Conservation (phyloP, 108 stramenopile species). For the Nitzschia sp. region DNA sequence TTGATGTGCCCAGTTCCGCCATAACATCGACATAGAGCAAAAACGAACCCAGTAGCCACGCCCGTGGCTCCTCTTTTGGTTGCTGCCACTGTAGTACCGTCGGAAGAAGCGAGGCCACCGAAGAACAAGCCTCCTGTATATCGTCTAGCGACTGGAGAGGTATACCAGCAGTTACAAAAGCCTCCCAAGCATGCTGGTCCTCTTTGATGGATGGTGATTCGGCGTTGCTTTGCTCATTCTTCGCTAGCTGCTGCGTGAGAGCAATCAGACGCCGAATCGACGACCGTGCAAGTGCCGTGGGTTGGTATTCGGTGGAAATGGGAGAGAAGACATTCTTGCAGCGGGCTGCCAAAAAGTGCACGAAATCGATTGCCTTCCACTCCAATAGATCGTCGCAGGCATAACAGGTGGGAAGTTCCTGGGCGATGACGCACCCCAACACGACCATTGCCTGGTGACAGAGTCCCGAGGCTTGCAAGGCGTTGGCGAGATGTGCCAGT, state of each 20-base stretch:
- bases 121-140: too few species aligned
- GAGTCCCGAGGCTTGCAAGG: background rate
- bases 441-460: background rate
- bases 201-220: too few species aligned
- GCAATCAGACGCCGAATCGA: constrained; percentile 8
- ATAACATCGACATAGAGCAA: background rate
- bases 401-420: constrained; percentile 1
- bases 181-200: background rate
- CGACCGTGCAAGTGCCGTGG: constrained; percentile 3
- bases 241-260: background rate
- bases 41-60: background rate
- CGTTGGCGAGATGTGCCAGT: constrained; percentile 14
- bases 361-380: background rate
- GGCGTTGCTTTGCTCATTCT: too few species aligned
- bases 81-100: background rate
- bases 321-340: constrained; percentile 11
- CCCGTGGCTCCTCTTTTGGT: background rate
- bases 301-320: background rate
- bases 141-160: too few species aligned
- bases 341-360: constrained; percentile 1
- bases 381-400: background rate
- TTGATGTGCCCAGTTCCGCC: background rate
- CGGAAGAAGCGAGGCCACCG: background rate
- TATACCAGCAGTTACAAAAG: too few species aligned
- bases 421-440: background rate